A percentile compares a stretch with the other conserved stretches of the same genome.
Evolutionary conservation across 2,329 filamentous ascomycete species (phyloP).

Genomic region (Cladosporium sp.): DNA sequence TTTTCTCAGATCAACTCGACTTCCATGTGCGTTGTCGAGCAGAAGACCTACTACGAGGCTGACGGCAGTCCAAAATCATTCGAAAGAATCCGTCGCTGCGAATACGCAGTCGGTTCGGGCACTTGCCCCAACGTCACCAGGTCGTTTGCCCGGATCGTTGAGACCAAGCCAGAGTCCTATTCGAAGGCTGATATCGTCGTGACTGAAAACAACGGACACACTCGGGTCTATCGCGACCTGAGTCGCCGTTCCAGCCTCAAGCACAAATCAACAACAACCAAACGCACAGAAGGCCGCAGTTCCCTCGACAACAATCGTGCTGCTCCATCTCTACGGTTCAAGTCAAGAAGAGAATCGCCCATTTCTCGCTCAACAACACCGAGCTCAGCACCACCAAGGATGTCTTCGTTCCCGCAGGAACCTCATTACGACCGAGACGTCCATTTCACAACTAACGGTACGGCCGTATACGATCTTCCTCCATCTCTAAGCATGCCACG

Average conservation of each 20-base stretch:
- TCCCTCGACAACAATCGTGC: conserved; percentile 16
- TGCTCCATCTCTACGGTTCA: conserved; percentile 18
- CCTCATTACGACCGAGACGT: no score
- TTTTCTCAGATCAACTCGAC: not conserved
- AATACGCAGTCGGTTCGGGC: conserved; percentile 14
- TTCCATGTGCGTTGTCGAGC: conserved; percentile 28
- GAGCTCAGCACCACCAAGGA: conserved; percentile 1
- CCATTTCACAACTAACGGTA: conserved; percentile 17
- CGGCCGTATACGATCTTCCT: conserved; percentile 20
- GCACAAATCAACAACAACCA: conserved; percentile 15
- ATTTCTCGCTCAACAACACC: conserved; percentile 2
- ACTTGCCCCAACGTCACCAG: conserved; percentile 18
- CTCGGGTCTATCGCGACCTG: conserved; percentile 19
- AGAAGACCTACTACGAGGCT: conserved; percentile 22
- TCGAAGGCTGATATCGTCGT: conserved; percentile 18
- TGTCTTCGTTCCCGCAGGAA: conserved; percentile 3
- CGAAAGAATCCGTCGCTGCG: conserved; percentile 20
- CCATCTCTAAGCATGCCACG: conserved; percentile 19
- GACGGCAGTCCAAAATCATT: conserved; percentile 18
- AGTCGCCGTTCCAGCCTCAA: conserved; percentile 18
- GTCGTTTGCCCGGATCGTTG: conserved; percentile 15
- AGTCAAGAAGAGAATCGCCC: conserved; percentile 22
- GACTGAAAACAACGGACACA: conserved; percentile 18
- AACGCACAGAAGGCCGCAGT: conserved; percentile 11
- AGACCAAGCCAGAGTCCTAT: conserved; percentile 16